Percentiles rank a stretch among this genome's conserved stretches.
These are phyloP conservation scores for Lasiosphaeria ovina DNA, from an alignment of 495 filamentous ascomycete genomes.

Conservation along the genomic window DNA sequence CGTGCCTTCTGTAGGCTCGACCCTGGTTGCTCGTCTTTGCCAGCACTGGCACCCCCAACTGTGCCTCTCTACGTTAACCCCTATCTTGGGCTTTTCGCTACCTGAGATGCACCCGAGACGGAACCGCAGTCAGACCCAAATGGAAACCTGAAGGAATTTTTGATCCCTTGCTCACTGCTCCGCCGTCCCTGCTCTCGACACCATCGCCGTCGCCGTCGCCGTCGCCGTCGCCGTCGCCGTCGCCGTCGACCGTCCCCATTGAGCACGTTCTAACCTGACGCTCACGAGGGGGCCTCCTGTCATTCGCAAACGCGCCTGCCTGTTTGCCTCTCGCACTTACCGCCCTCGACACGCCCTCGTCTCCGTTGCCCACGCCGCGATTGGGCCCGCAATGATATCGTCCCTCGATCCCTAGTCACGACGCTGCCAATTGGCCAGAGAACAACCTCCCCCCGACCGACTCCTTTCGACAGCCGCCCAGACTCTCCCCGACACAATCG, in stretches of 20 bases:
- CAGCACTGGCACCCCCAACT: constrained; percentile 21
- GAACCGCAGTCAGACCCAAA: constrained; percentile 18
- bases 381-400: constrained; percentile 27
- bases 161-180: constrained; percentile 13
- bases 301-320: constrained; percentile 8
- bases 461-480: neutral
- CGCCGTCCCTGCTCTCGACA: constrained; percentile 7
- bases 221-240: constrained; percentile 1
- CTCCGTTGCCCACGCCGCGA: constrained; percentile 16
- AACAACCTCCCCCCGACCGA: neutral
- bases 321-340: constrained; percentile 14
- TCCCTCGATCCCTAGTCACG: constrained; percentile 21
- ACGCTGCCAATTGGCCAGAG: constrained; percentile 23
- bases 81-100: constrained; percentile 35
- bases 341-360: constrained; percentile 15
- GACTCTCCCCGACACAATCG: neutral
- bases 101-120: constrained; percentile 21
- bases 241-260: neutral
- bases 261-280: constrained; percentile 3
- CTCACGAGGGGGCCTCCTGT: constrained; percentile 4
- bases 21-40: neutral
- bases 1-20: neutral
- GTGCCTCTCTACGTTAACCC: constrained; percentile 28
- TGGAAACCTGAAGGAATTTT: constrained; percentile 22
- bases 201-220: neutral